Evolutionary conservation across 257 asterid species (phyloP).

Genomic region (Coffea eugenioides): DNA sequence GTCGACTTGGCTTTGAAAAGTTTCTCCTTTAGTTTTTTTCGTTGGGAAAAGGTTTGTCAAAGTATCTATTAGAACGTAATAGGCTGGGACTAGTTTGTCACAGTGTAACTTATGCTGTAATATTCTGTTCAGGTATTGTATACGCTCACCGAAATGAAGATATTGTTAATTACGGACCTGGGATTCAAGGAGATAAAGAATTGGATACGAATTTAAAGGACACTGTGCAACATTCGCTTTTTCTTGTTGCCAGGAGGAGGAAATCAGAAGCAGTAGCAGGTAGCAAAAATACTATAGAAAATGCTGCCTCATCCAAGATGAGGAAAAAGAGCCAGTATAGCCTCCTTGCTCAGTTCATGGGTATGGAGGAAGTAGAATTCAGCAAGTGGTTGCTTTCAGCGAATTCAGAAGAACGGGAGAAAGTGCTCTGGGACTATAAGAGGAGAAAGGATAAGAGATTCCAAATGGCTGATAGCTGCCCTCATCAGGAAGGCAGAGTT

Average conservation of each 20-base stretch:
- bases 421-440: constrained; percentile 29
- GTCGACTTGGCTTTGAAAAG: not conserved
- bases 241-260: constrained; percentile 27
- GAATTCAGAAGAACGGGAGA: constrained; percentile 35
- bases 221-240: constrained; percentile 5
- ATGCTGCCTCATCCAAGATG: constrained; percentile 32
- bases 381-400: constrained; percentile 60
- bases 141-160: constrained; percentile 90
- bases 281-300: constrained; percentile 26
- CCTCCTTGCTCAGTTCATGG: constrained; percentile 62
- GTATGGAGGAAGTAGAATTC: constrained; percentile 62
- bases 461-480: constrained; percentile 19
- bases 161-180: constrained; percentile 61
- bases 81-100: not conserved
- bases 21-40: not conserved
- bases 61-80: too few relatives aligned
- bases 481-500: not conserved
- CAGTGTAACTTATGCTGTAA: not conserved
- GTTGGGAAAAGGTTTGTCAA: not conserved
- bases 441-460: constrained; percentile 29
- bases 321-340: constrained; percentile 48
- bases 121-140: constrained; percentile 57
- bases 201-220: constrained; percentile 18
- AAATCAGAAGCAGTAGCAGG: constrained; percentile 25
- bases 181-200: constrained; percentile 24